Evolutionary conservation across 169 alveolate species (phyloP).

Genomic region (Eimeria zaria): DNA sequence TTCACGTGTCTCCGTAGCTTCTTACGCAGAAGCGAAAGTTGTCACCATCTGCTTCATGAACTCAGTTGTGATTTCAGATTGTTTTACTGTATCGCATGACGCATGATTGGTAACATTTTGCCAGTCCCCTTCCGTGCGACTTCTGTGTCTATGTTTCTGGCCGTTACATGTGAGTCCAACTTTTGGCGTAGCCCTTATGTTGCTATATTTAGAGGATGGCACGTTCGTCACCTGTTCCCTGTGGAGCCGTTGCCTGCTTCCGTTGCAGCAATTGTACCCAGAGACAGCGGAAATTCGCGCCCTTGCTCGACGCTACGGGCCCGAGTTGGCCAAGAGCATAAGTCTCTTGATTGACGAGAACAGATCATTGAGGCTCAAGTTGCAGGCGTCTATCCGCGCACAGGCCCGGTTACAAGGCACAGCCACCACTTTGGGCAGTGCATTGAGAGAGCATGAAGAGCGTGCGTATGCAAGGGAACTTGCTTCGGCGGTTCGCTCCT

Average conservation of each 20-base stretch:
- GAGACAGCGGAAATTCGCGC: conserved; percentile 77
- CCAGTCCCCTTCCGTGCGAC: not conserved
- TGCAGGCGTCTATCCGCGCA: conserved; percentile 76
- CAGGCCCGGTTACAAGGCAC: conserved; percentile 70
- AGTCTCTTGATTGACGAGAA: conserved; percentile 75
- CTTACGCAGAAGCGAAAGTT: not conserved
- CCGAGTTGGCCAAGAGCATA: conserved; percentile 64
- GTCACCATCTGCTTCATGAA: not conserved
- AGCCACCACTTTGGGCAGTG: conserved; percentile 27
- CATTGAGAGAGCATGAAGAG: conserved; percentile 52
- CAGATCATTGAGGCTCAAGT: conserved; percentile 74
- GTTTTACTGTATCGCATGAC: not conserved
- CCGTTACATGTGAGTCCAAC: not conserved
- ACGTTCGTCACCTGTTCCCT: not conserved
- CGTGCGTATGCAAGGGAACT: conserved; percentile 72
- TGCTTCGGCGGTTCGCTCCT: conserved; percentile 19
- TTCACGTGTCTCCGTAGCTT: not conserved
- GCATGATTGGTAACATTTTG: not conserved
- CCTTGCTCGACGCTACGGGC: conserved; percentile 77
- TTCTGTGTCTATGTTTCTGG: not conserved
- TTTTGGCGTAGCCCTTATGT: not conserved
- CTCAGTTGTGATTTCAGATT: not conserved
- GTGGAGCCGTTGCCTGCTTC: not conserved
- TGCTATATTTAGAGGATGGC: not conserved
- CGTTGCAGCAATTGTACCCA: conserved; percentile 74